These are phyloP conservation scores for Rhizopogon vesiculosus DNA, from an alignment of 768 basidiomycete genomes.

Conservation along the genomic window DNA sequence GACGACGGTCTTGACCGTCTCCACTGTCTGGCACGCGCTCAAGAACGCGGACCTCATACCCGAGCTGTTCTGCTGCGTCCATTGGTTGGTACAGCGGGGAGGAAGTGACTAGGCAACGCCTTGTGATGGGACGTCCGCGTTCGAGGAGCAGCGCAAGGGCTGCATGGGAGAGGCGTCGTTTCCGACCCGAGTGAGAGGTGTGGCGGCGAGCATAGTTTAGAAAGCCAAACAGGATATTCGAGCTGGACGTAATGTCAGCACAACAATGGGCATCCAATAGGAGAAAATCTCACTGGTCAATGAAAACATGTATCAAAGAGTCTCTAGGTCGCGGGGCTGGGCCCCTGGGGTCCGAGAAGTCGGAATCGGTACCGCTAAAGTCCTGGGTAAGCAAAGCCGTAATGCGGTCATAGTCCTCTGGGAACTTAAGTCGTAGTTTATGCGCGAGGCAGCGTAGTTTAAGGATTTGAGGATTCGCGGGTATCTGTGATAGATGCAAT, in stretches of 20 bases:
- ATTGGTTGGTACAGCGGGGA: slow-evolving; percentile 84
- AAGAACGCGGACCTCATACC: slow-evolving; percentile 70
- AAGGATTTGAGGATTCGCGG: slow-evolving; percentile 42
- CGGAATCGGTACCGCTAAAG: slow-evolving; percentile 30
- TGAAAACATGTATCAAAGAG: slow-evolving; percentile 34
- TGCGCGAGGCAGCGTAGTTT: slow-evolving; percentile 52
- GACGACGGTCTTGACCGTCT: slow-evolving; percentile 52
- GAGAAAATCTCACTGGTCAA: slow-evolving; percentile 37
- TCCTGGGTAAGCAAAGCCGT: slow-evolving; percentile 29
- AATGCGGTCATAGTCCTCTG: slow-evolving; percentile 39
- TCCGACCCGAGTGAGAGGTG: slow-evolving; percentile 31
- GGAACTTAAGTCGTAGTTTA: slow-evolving; percentile 53
- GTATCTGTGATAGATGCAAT: slow-evolving; percentile 35
- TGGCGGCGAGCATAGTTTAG: slow-evolving; percentile 63
- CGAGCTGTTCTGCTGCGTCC: slow-evolving; percentile 64
- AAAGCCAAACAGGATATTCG: slow-evolving; percentile 84
- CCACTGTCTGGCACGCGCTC: slow-evolving; percentile 67
- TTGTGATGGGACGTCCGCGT: slow-evolving; percentile 70
- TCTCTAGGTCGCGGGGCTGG: slow-evolving; percentile 28
- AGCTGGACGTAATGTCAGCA: slow-evolving; percentile 38
- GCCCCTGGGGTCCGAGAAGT: slow-evolving; percentile 29
- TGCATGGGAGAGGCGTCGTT: slow-evolving; percentile 65
- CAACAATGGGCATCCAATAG: neutral
- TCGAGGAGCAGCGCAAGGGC: slow-evolving; percentile 77
- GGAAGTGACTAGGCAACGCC: slow-evolving; percentile 74